Evolutionary conservation across 352 stramenopile genomes (phyloP).

Genomic region (Phytophthora ohioensis): DNA sequence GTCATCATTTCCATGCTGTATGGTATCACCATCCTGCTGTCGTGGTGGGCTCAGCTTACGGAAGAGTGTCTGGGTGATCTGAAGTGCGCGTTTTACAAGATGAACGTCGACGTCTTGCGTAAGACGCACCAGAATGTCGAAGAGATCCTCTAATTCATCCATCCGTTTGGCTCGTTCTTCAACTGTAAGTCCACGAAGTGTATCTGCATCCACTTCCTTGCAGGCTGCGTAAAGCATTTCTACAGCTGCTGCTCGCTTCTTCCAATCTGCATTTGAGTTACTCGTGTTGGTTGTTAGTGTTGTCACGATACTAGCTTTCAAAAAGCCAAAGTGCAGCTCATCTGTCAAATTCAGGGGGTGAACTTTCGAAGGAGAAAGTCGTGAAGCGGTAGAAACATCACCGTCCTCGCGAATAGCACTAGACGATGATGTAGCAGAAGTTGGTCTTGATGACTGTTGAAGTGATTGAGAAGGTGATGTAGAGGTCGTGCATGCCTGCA

Average conservation of each 20-base stretch:
- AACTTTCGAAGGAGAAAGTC: conserved; percentile 34
- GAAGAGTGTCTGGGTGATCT: conserved; percentile 67
- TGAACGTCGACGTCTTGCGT: conserved; percentile 75
- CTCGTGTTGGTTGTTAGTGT: conserved; percentile 43
- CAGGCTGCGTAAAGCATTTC: conserved; percentile 58
- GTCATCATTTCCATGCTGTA: conserved; percentile 7
- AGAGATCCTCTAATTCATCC: conserved; percentile 43
- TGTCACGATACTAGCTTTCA: conserved; percentile 49
- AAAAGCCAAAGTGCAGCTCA: conserved; percentile 55
- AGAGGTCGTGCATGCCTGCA: conserved; percentile 31
- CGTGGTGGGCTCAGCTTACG: conserved; percentile 44
- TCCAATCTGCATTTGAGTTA: conserved; percentile 82
- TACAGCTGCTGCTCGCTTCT: conserved; percentile 63
- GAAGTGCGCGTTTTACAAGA: conserved; percentile 70
- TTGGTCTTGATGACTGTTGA: conserved; percentile 17
- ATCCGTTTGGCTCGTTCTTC: conserved; percentile 18
- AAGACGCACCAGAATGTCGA: conserved; percentile 58
- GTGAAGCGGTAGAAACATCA: background rate
- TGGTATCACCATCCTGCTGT: conserved; percentile 11
- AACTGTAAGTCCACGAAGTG: conserved; percentile 29
- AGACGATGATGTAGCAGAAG: conserved; percentile 12
- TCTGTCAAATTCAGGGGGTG: conserved; percentile 12
- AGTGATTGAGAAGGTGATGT: conserved; percentile 15
- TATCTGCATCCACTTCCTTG: conserved; percentile 42
- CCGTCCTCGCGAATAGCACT: background rate